phyloP scores from a whole-genome alignment of 2,329 filamentous ascomycete species.

The Fusarium sp. region DNA sequence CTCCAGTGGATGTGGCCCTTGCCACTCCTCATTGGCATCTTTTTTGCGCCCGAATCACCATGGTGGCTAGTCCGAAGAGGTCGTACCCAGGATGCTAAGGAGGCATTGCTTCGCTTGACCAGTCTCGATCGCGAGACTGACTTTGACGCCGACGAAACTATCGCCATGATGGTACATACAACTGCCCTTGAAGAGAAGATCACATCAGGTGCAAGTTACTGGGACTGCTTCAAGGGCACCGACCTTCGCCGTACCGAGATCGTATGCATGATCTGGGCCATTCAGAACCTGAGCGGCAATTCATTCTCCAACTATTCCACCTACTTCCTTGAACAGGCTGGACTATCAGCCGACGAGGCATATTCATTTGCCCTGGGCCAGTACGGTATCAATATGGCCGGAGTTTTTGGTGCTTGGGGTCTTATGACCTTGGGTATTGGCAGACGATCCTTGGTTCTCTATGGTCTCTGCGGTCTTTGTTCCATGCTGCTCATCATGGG shows the following conservation, averaged over 20 bases:
- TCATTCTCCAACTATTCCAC: conserved; percentile 72
- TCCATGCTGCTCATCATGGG: conserved; percentile 83
- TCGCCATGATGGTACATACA: conserved; percentile 93
- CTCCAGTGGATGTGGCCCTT: conserved; percentile 83
- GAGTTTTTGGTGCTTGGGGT: conserved; percentile 82
- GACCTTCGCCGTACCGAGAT: conserved; percentile 80
- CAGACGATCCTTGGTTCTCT: conserved; percentile 78
- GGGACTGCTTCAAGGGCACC: conserved; percentile 83
- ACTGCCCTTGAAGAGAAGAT: conserved; percentile 81
- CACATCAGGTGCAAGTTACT: conserved; percentile 75
- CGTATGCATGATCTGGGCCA: conserved; percentile 70
- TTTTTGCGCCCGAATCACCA: conserved; percentile 73
- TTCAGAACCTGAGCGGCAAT: conserved; percentile 70
- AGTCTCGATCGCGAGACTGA: conserved; percentile 69
- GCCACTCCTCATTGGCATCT: conserved; percentile 71
- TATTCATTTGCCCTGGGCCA: conserved; percentile 71
- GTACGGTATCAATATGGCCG: conserved; percentile 78
- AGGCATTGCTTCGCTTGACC: conserved; percentile 70
- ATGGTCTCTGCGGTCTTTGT: conserved; percentile 76
- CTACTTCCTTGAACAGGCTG: conserved; percentile 68
- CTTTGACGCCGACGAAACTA: conserved; percentile 83
- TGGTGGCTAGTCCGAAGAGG: conserved; percentile 80
- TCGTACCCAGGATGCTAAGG: conserved; percentile 70
- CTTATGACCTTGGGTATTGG: conserved; percentile 80
- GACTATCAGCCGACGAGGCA: conserved; percentile 58